Conservation (phyloP, 345 rosid species). For the Heritiera littoralis region DNA sequence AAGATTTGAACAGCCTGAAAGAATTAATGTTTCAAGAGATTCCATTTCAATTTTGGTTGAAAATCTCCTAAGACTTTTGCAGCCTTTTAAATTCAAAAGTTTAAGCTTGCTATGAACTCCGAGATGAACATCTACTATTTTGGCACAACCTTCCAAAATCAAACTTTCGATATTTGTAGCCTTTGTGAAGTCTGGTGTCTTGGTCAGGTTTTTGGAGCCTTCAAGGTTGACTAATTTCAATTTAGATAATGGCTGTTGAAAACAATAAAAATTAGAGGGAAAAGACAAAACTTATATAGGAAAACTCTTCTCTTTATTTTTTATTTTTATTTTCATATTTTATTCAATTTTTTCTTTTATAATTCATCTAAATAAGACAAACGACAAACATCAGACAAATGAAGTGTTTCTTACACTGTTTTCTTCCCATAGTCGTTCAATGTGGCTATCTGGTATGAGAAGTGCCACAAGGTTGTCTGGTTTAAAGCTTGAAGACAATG, state of each 20-base stretch:
- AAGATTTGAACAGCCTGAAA: too few relatives aligned
- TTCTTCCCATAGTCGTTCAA: constrained; percentile 36
- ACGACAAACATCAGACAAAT: not conserved
- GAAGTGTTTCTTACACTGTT: constrained; percentile 18
- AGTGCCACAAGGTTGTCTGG: constrained; percentile 36
- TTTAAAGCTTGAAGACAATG: constrained; percentile 25
- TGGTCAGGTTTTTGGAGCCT: not conserved
- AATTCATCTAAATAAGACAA: not conserved
- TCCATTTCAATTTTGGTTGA: too few relatives aligned
- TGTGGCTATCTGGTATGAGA: constrained; percentile 25
- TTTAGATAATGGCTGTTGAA: constrained; percentile 1
- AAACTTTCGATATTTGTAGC: too few relatives aligned
- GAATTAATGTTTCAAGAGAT: too few relatives aligned
- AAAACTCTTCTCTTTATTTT: too few relatives aligned
- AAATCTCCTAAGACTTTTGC: too few relatives aligned
- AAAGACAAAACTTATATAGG: not conserved
- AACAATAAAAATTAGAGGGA: not conserved
- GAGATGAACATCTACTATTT: not conserved
- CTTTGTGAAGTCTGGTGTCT: too few relatives aligned
- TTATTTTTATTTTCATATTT: too few relatives aligned
- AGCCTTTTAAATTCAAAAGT: not conserved
- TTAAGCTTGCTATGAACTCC: constrained; percentile 18
- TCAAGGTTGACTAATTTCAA: constrained; percentile 27
- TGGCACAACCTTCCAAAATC: too few relatives aligned
- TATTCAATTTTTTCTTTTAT: not conserved